Conservation (phyloP, 164 flowering plant species). For the Aristolochia californica region DNA sequence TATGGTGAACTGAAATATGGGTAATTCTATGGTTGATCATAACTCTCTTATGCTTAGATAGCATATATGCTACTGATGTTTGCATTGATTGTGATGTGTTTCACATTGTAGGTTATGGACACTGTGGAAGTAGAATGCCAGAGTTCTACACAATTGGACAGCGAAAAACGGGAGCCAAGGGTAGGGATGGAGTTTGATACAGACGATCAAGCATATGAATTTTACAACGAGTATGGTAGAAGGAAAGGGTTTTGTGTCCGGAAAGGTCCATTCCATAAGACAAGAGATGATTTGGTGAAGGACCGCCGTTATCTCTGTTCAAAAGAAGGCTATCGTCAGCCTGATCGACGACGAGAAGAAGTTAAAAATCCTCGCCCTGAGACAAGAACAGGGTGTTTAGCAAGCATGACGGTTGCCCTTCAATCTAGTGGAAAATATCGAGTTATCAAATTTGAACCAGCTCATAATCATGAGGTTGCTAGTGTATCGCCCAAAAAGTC, state of each 20-base stretch:
- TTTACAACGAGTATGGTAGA: constrained; percentile 3
- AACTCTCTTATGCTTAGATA: too few relatives aligned
- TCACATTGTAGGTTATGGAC: too few relatives aligned
- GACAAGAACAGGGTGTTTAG: constrained; percentile 4
- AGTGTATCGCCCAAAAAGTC: too few relatives aligned
- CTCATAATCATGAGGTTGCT: too few relatives aligned
- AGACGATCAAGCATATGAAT: constrained; percentile 4
- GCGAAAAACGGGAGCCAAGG: too few relatives aligned
- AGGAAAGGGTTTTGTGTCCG: constrained; percentile 3
- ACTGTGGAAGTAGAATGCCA: too few relatives aligned
- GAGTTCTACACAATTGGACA: too few relatives aligned
- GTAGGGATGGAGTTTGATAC: constrained; percentile 1
- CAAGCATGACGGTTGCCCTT: not conserved
- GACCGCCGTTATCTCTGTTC: not conserved
- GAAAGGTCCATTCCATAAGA: not conserved
- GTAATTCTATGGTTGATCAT: too few relatives aligned
- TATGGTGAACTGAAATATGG: too few relatives aligned
- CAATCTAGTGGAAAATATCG: not conserved
- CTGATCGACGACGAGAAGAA: not conserved
- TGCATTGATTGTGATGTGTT: too few relatives aligned
- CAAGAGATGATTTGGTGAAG: not conserved
- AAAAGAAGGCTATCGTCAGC: not conserved
- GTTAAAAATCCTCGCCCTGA: not conserved
- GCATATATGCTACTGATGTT: too few relatives aligned
- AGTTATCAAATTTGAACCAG: too few relatives aligned